These are phyloP conservation scores for Aurinia saxatilis DNA, from an alignment of 345 rosid genomes.

Conservation along the genomic window DNA sequence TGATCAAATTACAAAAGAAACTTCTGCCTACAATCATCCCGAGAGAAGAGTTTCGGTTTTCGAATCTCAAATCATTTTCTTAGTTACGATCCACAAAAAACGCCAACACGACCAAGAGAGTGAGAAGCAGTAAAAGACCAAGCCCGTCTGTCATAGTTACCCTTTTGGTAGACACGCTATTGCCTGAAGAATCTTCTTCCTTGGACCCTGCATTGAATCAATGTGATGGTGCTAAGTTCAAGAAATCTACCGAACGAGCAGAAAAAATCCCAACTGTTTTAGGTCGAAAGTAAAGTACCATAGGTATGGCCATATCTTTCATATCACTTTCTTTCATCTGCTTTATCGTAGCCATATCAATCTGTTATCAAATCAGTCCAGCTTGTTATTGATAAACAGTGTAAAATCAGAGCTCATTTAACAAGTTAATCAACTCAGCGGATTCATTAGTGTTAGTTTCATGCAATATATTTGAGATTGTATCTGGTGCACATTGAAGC, in stretches of 20 bases:
- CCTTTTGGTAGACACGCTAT: conserved; percentile 47
- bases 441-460: neutral
- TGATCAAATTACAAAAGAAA: neutral
- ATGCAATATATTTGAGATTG: neutral
- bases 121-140: neutral
- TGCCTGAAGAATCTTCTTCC: conserved; percentile 90
- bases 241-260: neutral
- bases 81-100: neutral
- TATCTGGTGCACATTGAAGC: neutral
- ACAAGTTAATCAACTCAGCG: neutral
- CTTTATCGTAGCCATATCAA: conserved; percentile 83
- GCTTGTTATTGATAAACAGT: neutral
- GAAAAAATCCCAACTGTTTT: neutral
- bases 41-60: conserved; percentile 1
- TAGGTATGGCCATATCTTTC: conserved; percentile 91
- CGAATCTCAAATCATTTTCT: conserved; percentile 13
- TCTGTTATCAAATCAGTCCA: conserved; percentile 40
- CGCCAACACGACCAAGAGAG: conserved; percentile 9
- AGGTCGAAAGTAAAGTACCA: conserved; percentile 43
- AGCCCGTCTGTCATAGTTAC: conserved; percentile 8
- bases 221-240: neutral
- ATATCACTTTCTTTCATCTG: conserved; percentile 94
- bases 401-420: neutral
- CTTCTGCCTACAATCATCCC: conserved; percentile 7
- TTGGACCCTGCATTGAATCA: conserved; percentile 65